A percentile compares a stretch with the other conserved stretches of the same genome.
These are phyloP conservation scores for Platanthera guangdongensis DNA, from an alignment of 106 monocot genomes.

Conservation along the genomic window DNA sequence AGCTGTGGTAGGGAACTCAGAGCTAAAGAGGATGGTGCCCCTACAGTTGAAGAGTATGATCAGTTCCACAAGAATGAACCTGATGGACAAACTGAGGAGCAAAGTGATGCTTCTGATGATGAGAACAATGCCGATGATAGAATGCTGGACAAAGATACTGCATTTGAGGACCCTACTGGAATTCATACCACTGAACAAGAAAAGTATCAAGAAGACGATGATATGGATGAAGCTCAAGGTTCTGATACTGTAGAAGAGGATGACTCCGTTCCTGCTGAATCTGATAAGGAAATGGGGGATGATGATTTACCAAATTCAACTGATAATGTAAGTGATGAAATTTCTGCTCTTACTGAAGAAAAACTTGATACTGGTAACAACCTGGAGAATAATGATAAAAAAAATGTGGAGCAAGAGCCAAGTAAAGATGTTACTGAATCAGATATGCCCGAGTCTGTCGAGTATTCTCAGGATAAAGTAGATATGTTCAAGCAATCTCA, in stretches of 20 bases:
- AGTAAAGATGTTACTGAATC: constrained; percentile 15
- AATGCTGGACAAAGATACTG: constrained; percentile 31
- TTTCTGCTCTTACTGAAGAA: constrained; percentile 11
- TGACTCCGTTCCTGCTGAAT: constrained; percentile 9
- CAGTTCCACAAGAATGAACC: constrained; percentile 18
- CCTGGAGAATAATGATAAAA: constrained; percentile 20
- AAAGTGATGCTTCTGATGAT: constrained; percentile 11
- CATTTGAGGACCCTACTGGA: constrained; percentile 53
- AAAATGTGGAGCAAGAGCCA: constrained; percentile 21
- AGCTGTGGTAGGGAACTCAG: constrained; percentile 42
- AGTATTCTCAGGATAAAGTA: constrained; percentile 6
- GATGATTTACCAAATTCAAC: constrained; percentile 20
- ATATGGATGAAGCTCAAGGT: constrained; percentile 33
- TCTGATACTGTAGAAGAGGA: constrained; percentile 25
- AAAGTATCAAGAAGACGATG: constrained; percentile 22
- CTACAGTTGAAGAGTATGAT: constrained; percentile 28
- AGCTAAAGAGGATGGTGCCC: constrained; percentile 54
- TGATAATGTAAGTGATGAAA: constrained; percentile 23
- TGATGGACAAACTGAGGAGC: constrained; percentile 15
- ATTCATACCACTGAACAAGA: constrained; percentile 33
- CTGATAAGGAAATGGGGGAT: constrained; percentile 31
- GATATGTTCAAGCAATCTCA: constrained; percentile 14
- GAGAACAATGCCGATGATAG: constrained; percentile 18
- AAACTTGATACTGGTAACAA: constrained; percentile 8
- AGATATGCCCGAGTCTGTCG: constrained; percentile 20